These are phyloP conservation scores for Colletotrichum tanaceti DNA, from an alignment of 2,329 filamentous ascomycete species.

Conservation along the genomic window DNA sequence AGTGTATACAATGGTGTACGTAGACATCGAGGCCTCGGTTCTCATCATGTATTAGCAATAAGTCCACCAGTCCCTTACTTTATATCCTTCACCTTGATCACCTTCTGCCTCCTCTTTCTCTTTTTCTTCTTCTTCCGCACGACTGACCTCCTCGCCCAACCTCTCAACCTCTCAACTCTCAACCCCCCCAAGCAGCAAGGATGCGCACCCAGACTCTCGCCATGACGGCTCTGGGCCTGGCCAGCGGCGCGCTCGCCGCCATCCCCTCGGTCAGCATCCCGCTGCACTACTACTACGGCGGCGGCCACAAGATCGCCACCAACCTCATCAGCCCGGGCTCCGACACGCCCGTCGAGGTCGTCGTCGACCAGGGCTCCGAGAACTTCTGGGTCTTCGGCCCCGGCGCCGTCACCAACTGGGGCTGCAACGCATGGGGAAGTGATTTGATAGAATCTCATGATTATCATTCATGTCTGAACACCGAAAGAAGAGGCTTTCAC, in stretches of 20 bases:
- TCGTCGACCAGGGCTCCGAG: constrained; percentile 36
- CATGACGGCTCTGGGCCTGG: constrained; percentile 24
- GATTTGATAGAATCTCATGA: background rate
- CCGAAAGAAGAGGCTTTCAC: too few species aligned
- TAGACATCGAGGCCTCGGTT: background rate
- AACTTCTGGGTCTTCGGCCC: constrained; percentile 37
- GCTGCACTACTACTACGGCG: constrained; percentile 37
- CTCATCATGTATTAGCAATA: background rate
- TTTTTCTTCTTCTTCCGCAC: background rate
- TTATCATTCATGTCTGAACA: background rate
- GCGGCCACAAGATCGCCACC: constrained; percentile 36
- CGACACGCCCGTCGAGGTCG: constrained; percentile 30
- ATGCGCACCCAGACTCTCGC: constrained; percentile 25
- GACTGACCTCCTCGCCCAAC: background rate
- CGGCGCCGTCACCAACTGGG: constrained; percentile 33
- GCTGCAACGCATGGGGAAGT: too few species aligned
- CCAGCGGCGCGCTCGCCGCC: constrained; percentile 24
- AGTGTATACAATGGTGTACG: too few species aligned
- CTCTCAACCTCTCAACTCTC: too few species aligned
- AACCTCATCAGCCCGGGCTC: constrained; percentile 24
- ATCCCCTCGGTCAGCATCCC: constrained; percentile 27
- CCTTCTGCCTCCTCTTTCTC: too few species aligned
- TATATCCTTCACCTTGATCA: too few species aligned
- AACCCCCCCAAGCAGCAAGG: background rate
- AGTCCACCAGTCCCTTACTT: background rate